These are phyloP conservation scores for Fallopia convolvulus DNA, from an alignment of 148 eudicot genomes.

Conservation along the genomic window DNA sequence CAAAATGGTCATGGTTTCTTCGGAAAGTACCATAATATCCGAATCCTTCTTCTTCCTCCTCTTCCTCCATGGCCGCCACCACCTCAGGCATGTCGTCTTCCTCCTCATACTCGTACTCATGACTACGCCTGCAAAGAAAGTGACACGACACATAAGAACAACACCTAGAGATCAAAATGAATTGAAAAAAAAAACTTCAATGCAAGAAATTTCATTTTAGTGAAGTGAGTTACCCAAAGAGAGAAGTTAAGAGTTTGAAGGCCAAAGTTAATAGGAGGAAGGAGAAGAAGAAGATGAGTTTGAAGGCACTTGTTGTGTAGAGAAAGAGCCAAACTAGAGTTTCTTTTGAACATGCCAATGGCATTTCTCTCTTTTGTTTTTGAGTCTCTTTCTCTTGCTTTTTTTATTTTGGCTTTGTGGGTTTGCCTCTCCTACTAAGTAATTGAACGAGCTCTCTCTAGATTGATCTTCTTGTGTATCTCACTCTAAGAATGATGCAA, in stretches of 20 bases:
- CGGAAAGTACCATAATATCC: constrained; percentile 15
- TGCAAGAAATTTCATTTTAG: too few relatives aligned
- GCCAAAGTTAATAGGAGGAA: constrained; percentile 51
- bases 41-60: constrained; percentile 16
- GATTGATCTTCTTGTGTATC: background rate
- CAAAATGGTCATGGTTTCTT: constrained; percentile 28
- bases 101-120: constrained; percentile 45
- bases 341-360: constrained; percentile 53
- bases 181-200: background rate
- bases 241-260: constrained; percentile 44
- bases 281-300: constrained; percentile 68
- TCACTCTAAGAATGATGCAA: background rate
- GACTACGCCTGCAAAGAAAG: constrained; percentile 27
- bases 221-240: constrained; percentile 24
- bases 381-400: constrained; percentile 6
- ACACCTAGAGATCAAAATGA: background rate
- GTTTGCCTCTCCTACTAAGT: constrained; percentile 9
- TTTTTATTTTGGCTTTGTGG: background rate
- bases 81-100: constrained; percentile 28
- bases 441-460: background rate
- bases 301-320: constrained; percentile 40
- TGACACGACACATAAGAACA: background rate
- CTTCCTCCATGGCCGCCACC: constrained; percentile 21
- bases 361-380: constrained; percentile 42
- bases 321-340: constrained; percentile 50